These are phyloP conservation scores for Omphalotus guepiniiformis DNA, from an alignment of 768 basidiomycete genomes.

Conservation along the genomic window DNA sequence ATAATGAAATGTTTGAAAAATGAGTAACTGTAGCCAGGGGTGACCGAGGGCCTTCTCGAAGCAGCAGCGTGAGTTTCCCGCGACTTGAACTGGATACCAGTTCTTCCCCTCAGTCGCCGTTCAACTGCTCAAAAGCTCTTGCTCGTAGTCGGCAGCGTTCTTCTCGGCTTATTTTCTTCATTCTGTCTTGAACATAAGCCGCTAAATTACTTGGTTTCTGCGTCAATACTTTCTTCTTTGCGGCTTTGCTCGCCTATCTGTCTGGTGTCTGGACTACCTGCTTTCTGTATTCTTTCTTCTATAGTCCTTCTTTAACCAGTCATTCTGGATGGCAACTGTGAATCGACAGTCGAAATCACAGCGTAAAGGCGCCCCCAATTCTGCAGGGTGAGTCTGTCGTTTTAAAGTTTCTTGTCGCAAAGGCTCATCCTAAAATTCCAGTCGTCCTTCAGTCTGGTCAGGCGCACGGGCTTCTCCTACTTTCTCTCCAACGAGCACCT, in stretches of 20 bases:
- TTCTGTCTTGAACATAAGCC: constrained; percentile 39
- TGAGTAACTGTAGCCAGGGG: not conserved
- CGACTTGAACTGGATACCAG: not conserved
- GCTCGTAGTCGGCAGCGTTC: constrained; percentile 10
- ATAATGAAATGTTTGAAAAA: no score
- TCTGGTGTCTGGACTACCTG: constrained; percentile 27
- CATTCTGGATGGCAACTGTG: constrained; percentile 53
- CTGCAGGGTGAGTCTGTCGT: constrained; percentile 42
- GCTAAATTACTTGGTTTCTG: constrained; percentile 4
- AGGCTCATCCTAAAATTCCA: constrained; percentile 13
- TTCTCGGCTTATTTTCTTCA: constrained; percentile 5
- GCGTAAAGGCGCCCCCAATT: constrained; percentile 60
- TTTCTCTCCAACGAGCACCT: constrained; percentile 49
- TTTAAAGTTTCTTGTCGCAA: constrained; percentile 12
- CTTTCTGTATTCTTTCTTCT: constrained; percentile 34
- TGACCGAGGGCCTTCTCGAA: not conserved
- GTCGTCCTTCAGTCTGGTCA: constrained; percentile 51
- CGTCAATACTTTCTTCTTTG: constrained; percentile 32
- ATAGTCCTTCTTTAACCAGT: constrained; percentile 50
- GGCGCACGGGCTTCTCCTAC: constrained; percentile 67
- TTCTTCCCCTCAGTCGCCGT: not conserved
- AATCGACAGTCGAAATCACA: constrained; percentile 60
- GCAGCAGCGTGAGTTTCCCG: constrained; percentile 4
- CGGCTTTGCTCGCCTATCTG: constrained; percentile 80
- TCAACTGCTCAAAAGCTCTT: constrained; percentile 15